A percentile compares a stretch with the other conserved stretches of the same genome.
Evolutionary conservation across 257 asterid species (phyloP).

Genomic region (Catharanthus roseus): DNA sequence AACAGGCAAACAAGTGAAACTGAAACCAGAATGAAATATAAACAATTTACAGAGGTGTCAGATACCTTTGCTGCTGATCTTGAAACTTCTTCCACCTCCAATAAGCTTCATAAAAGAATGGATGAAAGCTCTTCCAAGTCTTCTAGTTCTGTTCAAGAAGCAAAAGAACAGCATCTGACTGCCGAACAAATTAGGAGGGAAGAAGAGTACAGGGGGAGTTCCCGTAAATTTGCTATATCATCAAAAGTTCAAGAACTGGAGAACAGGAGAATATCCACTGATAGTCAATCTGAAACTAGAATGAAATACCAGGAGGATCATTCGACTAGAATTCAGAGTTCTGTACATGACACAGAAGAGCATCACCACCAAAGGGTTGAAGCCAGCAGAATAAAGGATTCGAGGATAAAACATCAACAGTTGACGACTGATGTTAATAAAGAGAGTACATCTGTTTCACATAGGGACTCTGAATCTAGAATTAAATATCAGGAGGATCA

Average conservation of each 20-base stretch:
- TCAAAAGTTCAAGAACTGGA: slow-evolving; percentile 46
- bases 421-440: slow-evolving; percentile 19
- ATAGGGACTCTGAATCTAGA: slow-evolving; percentile 30
- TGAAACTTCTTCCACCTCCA: slow-evolving; percentile 33
- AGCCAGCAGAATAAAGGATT: slow-evolving; percentile 35
- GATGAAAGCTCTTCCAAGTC: slow-evolving; percentile 35
- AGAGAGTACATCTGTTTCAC: slow-evolving; percentile 29
- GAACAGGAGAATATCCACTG: slow-evolving; percentile 35
- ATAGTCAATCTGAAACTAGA: slow-evolving; percentile 37
- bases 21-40: slow-evolving; percentile 48
- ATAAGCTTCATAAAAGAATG: slow-evolving; percentile 25
- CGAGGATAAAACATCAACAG: slow-evolving; percentile 36
- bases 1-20: slow-evolving; percentile 36
- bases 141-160: slow-evolving; percentile 31
- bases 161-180: slow-evolving; percentile 29
- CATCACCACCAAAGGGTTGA: slow-evolving; percentile 33
- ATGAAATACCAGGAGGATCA: slow-evolving; percentile 32
- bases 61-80: slow-evolving; percentile 28
- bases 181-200: slow-evolving; percentile 33
- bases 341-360: slow-evolving; percentile 34
- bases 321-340: slow-evolving; percentile 27
- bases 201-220: slow-evolving; percentile 41
- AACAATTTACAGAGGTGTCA: slow-evolving; percentile 40
- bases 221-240: slow-evolving; percentile 30
- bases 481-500: slow-evolving; percentile 35